Base-by-base conservation (phyloP, 352 stramenopile genomes). In the Thalassiosira allenii region DNA sequence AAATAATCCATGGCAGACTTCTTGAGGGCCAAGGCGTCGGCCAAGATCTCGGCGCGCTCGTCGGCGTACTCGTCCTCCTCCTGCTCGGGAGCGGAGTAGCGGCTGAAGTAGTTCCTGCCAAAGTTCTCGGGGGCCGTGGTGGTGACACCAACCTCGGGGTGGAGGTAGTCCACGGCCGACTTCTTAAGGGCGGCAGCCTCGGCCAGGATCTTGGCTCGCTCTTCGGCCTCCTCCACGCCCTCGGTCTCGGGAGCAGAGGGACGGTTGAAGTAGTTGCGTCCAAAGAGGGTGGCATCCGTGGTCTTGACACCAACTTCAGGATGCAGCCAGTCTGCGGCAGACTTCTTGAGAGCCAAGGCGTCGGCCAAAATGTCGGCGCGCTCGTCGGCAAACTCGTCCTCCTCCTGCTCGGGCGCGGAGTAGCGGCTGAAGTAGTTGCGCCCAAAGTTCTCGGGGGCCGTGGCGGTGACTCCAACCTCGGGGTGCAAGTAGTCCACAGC, bases 41-140 rank as follows among this genome's bases (percentile, higher is more conserved):
- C 61, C n/a, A 92, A 66, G 63, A 92, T 87, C 23, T 58, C 67
- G 37, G 84, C 63, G 25, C 88, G 79, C 70, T 93, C 88, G 4
- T 37, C 79, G 20, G 67, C 32, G n/a, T 51, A 53, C 58, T 86
- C 78, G 51, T 79, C 65, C 27, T 82, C 72, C 0, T 85, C 41
- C 71, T 82, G 30, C 47, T 89, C 81, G 6, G 33, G 29, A 77
- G 81, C 87, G 51, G 88, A 93, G 17, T 67, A n/a, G 47, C 88
- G 84, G 32, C 44, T 65, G 56, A 93, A 93, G 77, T 86, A 93
- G 77, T 89, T 90, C 29, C 85, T 75, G 27, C 70, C 84, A 71
- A 62, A 87, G 8, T 57, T 72, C 20, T 30, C 73, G 3, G 70
- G 29, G 81, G 89, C 83, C 0, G 57, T 54, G 27, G 63, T 84